These are phyloP conservation scores for Aspergillus sp. DNA, from an alignment of 2,329 filamentous ascomycete species.

Conservation along the genomic window DNA sequence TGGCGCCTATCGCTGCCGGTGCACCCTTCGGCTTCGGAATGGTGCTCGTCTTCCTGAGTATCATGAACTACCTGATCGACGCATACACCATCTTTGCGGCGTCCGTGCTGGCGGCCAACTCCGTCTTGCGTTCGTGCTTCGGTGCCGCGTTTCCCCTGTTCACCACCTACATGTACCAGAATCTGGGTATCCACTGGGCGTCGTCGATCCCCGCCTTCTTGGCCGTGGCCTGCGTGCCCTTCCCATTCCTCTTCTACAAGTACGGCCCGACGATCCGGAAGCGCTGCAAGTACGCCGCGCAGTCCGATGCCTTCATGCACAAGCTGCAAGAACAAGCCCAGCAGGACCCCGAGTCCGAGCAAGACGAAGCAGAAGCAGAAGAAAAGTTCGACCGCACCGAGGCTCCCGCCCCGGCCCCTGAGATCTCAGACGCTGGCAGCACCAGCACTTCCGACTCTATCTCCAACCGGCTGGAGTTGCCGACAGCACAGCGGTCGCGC, in stretches of 20 bases:
- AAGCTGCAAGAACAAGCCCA: constrained; percentile 23
- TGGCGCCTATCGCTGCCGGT: constrained; percentile 28
- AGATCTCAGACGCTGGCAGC: constrained; percentile 16
- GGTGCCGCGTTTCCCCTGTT: constrained; percentile 44
- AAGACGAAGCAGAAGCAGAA: constrained; percentile 17
- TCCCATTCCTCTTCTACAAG: constrained; percentile 39
- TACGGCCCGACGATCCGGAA: constrained; percentile 34
- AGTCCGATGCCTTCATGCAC: constrained; percentile 32
- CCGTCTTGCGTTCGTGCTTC: constrained; percentile 40
- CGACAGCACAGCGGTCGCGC: constrained; percentile 16
- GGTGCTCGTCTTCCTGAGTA: constrained; percentile 34
- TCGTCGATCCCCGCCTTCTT: constrained; percentile 40
- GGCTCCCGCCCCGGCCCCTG: constrained; percentile 17
- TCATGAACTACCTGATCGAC: constrained; percentile 39
- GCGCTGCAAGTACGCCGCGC: constrained; percentile 34
- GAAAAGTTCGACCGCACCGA: constrained; percentile 26
- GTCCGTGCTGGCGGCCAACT: constrained; percentile 37
- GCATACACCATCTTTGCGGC: constrained; percentile 39
- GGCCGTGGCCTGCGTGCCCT: constrained; percentile 37
- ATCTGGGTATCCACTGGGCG: constrained; percentile 43
- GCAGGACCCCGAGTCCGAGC: constrained; percentile 3
- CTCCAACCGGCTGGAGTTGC: constrained; percentile 1
- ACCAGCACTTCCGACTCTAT: constrained; percentile 14
- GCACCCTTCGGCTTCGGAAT: constrained; percentile 37
- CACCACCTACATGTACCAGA: constrained; percentile 38